A percentile compares a stretch with the other conserved stretches of the same genome.
Conservation (phyloP, 2,329 filamentous ascomycete species). For the Penicillium sp. region DNA sequence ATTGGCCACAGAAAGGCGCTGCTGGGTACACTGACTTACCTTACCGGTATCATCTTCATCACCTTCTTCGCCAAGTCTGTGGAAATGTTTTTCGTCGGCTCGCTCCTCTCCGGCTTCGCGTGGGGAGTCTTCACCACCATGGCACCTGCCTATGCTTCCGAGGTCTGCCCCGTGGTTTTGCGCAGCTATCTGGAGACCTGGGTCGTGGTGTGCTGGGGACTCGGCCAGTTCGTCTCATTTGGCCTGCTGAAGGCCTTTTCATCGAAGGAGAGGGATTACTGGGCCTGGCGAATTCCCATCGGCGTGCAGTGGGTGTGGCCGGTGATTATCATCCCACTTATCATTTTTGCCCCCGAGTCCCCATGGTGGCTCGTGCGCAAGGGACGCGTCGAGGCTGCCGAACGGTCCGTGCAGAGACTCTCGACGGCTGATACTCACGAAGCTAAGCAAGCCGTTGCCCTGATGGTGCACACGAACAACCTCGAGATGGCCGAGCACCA, state of each 20-base stretch:
- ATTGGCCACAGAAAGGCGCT: conserved; percentile 53
- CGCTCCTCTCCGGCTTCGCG: conserved; percentile 52
- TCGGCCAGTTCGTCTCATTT: conserved; percentile 33
- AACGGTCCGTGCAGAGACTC: conserved; percentile 46
- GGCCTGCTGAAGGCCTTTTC: conserved; percentile 53
- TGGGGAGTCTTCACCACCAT: conserved; percentile 41
- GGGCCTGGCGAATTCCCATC: conserved; percentile 58
- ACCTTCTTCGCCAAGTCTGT: conserved; percentile 55
- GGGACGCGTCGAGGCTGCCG: conserved; percentile 48
- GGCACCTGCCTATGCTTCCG: conserved; percentile 34
- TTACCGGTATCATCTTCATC: conserved; percentile 55
- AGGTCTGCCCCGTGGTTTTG: conserved; percentile 35
- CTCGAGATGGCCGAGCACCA: conserved; percentile 27
- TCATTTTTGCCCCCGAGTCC: conserved; percentile 54
- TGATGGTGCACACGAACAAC: conserved; percentile 63
- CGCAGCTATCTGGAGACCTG: conserved; percentile 41
- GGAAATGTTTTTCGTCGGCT: conserved; percentile 50
- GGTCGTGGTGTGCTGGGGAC: conserved; percentile 48
- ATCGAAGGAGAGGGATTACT: conserved; percentile 37
- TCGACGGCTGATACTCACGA: conserved; percentile 19
- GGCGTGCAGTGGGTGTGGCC: conserved; percentile 59
- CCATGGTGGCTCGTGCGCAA: conserved; percentile 57
- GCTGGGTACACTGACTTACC: conserved; percentile 47
- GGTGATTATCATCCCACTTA: conserved; percentile 49
- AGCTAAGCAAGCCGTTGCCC: conserved; percentile 52